Conservation (phyloP, 1,284 basidiomycete species). For the Leccinum fallax region DNA sequence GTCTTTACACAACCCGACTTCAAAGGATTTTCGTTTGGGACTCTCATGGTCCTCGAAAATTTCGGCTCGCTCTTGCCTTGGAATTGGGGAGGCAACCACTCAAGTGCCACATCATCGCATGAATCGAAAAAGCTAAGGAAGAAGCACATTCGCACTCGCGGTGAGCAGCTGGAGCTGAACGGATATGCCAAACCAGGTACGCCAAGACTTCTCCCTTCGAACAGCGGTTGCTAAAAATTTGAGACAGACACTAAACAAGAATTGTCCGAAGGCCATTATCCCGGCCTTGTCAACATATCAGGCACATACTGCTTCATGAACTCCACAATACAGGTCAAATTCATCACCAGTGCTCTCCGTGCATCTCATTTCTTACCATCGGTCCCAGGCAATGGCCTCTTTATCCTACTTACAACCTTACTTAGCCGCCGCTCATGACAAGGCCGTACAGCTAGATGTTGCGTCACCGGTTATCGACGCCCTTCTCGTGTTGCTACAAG, state of each 20-base stretch:
- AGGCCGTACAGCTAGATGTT: constrained; percentile 75
- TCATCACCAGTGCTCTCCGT: background rate
- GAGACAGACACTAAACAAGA: constrained; percentile 27
- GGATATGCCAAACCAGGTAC: constrained; percentile 36
- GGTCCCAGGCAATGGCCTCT: constrained; percentile 76
- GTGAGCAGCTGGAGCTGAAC: constrained; percentile 55
- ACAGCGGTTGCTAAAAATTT: constrained; percentile 3
- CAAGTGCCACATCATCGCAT: constrained; percentile 31
- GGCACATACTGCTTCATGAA: constrained; percentile 97
- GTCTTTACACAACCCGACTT: constrained; percentile 38
- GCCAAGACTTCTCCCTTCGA: constrained; percentile 1
- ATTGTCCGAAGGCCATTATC: constrained; percentile 60
- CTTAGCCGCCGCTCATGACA: constrained; percentile 69
- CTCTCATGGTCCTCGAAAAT: constrained; percentile 58
- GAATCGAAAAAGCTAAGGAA: constrained; percentile 50
- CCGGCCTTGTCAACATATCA: constrained; percentile 90
- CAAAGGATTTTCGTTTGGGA: constrained; percentile 20
- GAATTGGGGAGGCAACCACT: constrained; percentile 50
- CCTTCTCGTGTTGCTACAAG: constrained; percentile 65
- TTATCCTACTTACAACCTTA: constrained; percentile 76
- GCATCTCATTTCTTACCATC: constrained; percentile 14
- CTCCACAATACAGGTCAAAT: constrained; percentile 81
- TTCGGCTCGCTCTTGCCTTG: constrained; percentile 56
- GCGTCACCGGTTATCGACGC: constrained; percentile 83
- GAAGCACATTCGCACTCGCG: constrained; percentile 51